Percentiles rank a stretch among this genome's conserved stretches.
Conservation (phyloP, 2,329 filamentous ascomycete genomes). For the Neofusicoccum cordaticola region DNA sequence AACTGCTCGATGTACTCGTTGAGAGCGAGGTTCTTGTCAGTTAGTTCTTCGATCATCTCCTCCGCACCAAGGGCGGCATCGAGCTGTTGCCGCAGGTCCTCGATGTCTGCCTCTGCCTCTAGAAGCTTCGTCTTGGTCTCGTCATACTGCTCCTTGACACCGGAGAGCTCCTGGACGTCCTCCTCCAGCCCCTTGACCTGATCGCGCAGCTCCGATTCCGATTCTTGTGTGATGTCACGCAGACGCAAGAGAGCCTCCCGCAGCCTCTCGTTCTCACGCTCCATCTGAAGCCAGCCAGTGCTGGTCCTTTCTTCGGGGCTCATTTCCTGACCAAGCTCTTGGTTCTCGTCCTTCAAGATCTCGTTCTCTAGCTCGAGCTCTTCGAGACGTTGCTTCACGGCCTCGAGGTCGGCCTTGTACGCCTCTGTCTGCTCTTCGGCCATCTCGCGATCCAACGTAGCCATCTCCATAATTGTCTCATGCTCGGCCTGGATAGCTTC, state of each 20-base stretch:
- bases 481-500: conserved; percentile 78
- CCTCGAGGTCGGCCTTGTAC: conserved; percentile 75
- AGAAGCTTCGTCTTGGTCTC: conserved; percentile 69
- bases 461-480: conserved; percentile 80
- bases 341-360: conserved; percentile 81
- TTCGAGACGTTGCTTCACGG: conserved; percentile 71
- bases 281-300: conserved; percentile 86
- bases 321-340: conserved; percentile 79
- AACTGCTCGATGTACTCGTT: conserved; percentile 81
- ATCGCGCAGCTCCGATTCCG: conserved; percentile 73
- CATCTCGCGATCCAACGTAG: conserved; percentile 89
- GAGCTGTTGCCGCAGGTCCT: conserved; percentile 85
- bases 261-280: conserved; percentile 83
- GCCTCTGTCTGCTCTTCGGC: conserved; percentile 89
- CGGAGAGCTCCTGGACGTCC: conserved; percentile 40
- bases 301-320: conserved; percentile 82
- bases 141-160: conserved; percentile 59
- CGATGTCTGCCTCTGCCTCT: conserved; percentile 70
- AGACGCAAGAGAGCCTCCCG: conserved; percentile 80
- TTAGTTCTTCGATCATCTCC: conserved; percentile 90
- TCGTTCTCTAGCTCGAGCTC: conserved; percentile 87
- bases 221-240: conserved; percentile 81
- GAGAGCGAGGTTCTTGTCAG: conserved; percentile 80
- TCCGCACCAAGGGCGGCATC: conserved; percentile 86
- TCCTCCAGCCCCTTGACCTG: conserved; percentile 48